Evolutionary conservation across 345 rosid species (phyloP).

Genomic region (Raphanus raphanistrum): DNA sequence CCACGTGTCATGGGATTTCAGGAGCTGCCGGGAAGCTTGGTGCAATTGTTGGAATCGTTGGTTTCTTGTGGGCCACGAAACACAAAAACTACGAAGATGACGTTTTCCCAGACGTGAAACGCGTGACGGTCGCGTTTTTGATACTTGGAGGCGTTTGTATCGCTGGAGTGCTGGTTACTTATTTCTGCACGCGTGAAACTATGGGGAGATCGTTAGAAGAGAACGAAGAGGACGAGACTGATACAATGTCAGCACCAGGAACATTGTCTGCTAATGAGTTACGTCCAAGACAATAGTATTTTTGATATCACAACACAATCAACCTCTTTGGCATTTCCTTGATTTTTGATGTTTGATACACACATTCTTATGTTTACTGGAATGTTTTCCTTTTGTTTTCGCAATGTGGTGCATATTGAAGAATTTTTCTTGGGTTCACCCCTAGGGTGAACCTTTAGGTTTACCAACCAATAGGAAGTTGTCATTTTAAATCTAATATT

Average conservation of each 20-base stretch:
- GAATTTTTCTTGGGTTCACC: no score
- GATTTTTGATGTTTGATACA: conserved; percentile 13
- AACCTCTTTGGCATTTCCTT: no score
- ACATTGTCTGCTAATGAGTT: conserved; percentile 13
- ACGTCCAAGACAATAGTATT: conserved; percentile 6
- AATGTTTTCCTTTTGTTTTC: background rate
- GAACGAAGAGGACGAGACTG: conserved; percentile 43
- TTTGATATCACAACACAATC: background rate
- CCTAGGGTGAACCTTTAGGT: no score
- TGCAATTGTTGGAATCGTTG: conserved; percentile 65
- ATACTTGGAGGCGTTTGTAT: conserved; percentile 55
- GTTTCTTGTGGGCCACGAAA: conserved; percentile 53
- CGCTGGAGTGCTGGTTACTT: conserved; percentile 53
- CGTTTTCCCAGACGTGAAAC: conserved; percentile 4
- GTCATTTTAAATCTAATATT: no score
- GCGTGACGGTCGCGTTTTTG: conserved; percentile 46
- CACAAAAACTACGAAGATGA: background rate
- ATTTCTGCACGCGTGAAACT: conserved; percentile 56
- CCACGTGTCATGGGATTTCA: conserved; percentile 79
- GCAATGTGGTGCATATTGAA: background rate
- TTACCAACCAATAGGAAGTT: no score
- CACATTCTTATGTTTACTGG: background rate
- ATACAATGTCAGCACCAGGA: conserved; percentile 6
- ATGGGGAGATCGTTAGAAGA: conserved; percentile 75
- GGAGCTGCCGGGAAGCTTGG: conserved; percentile 78